Evolutionary conservation across 2,329 filamentous ascomycete species (phyloP), one percentile per base, ranked within the genome.

Genomic region (Rhynchosporium secalis): DNA sequence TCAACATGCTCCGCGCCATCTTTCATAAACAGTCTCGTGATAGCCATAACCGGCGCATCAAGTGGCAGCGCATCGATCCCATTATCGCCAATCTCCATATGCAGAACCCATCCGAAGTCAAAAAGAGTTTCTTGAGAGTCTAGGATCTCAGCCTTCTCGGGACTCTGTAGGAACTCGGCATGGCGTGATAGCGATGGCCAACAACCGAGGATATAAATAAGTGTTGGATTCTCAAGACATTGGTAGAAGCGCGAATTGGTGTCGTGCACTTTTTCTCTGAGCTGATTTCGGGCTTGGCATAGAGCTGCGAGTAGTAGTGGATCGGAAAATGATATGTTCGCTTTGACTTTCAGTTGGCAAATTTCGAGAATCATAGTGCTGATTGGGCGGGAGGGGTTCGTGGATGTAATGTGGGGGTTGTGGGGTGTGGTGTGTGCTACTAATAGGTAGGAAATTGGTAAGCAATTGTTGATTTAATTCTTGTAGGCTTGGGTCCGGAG

Each of bases 201-300:
- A 31, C 63, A 15, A 8, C 67, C 67, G 33, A 69, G 56, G 40
- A 69, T 64, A 49, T 64, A 65, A 9, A 69, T 49, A 3, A 65
- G 52, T 13, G 56, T 45, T 10, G 62, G 62, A 36, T 67, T 65
- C 40, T 65, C 63, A n/a, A 66, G 56, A n/a, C 59, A 59, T 29
- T 64, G 60, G 47, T 65, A 69, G 55, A 66, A 67, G 33, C 59
- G 60, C 1, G 65, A 66, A 12, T 67, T 56, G 2, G 66, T 68
- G 20, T 60, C 29, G 41, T 58, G 31, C 20, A 66, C 58, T 46
- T 29, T 56, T 15, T 58, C n/a, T 31, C 43, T 31, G 8, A 67
- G 58, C 3, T 41, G 28, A 12, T 46, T 31, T 13, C 67, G 63
- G 5, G 62, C 65, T 51, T 57, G 26, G 9, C 29, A 55, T 2